These are phyloP conservation scores for Lecanoromycetidae sp. DNA, from an alignment of 2,329 filamentous ascomycete species.

Conservation along the genomic window DNA sequence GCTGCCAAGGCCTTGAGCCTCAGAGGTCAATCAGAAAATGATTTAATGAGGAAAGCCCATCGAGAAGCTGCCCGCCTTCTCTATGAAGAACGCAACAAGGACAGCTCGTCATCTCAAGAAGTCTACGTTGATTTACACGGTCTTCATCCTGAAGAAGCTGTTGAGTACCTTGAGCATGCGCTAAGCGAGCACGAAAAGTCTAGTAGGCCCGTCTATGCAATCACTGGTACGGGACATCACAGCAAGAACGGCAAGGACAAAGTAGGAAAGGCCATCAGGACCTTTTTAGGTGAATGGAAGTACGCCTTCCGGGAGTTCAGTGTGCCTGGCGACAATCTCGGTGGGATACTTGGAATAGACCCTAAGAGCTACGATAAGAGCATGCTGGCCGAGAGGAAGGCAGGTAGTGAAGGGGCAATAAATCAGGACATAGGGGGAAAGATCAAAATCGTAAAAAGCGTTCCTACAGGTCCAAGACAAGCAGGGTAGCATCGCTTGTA, in stretches of 20 bases:
- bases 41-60: slow-evolving; percentile 92
- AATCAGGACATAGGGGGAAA: slow-evolving; percentile 9
- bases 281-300: slow-evolving; percentile 87
- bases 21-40: slow-evolving; percentile 90
- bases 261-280: slow-evolving; percentile 83
- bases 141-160: slow-evolving; percentile 95
- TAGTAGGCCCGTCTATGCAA: slow-evolving; percentile 72
- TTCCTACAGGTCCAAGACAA: slow-evolving; percentile 10
- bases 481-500: slow-evolving; percentile 5
- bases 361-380: slow-evolving; percentile 45
- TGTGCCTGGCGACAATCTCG: slow-evolving; percentile 80
- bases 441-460: slow-evolving; percentile 16
- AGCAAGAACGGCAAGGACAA: slow-evolving; percentile 99
- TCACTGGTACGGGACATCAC: slow-evolving; percentile 92
- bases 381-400: slow-evolving; percentile 13
- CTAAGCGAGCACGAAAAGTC: slow-evolving; percentile 69
- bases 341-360: slow-evolving; percentile 51
- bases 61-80: slow-evolving; percentile 82
- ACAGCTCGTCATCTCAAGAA: slow-evolving; percentile 47
- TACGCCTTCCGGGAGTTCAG: slow-evolving; percentile 95
- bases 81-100: slow-evolving; percentile 86
- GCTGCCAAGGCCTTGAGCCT: slow-evolving; percentile 91
- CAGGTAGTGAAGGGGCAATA: not conserved
- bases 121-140: slow-evolving; percentile 93
- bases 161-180: slow-evolving; percentile 82